These are phyloP conservation scores for Solanum sejunctum DNA, from an alignment of 257 asterid species.

Conservation along the genomic window DNA sequence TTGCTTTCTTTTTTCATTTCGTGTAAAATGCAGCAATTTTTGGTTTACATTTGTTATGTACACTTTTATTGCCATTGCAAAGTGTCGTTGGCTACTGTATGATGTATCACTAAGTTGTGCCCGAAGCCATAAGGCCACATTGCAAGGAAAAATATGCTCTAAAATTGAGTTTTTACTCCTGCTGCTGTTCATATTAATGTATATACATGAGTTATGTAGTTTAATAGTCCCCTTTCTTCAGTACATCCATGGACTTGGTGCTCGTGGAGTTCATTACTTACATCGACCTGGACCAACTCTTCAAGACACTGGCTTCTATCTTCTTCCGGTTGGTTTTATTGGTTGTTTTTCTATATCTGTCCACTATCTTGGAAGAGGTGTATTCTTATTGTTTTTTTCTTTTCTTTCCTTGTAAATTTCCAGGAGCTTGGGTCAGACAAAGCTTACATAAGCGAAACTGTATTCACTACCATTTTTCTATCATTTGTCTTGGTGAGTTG, in stretches of 20 bases:
- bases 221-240: slow-evolving; percentile 1
- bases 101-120: too few species aligned
- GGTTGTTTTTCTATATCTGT: not conserved
- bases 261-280: slow-evolving; percentile 65
- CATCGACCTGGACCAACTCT: slow-evolving; percentile 67
- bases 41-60: not conserved
- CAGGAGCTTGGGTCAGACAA: slow-evolving; percentile 87
- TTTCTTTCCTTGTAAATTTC: slow-evolving; percentile 11
- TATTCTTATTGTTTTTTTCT: not conserved
- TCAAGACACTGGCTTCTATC: slow-evolving; percentile 58
- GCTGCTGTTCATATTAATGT: not conserved
- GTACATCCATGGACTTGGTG: slow-evolving; percentile 72
- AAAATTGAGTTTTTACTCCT: not conserved
- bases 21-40: not conserved
- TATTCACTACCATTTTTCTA: slow-evolving; percentile 59
- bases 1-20: not conserved
- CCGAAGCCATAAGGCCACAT: too few species aligned
- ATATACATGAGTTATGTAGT: not conserved
- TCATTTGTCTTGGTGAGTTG: slow-evolving; percentile 75
- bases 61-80: not conserved
- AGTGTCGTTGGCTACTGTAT: too few species aligned
- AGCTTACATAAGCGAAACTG: slow-evolving; percentile 84
- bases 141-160: not conserved
- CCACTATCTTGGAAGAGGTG: not conserved
- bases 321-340: slow-evolving; percentile 60